phyloP scores from a whole-genome alignment of 352 stramenopile genomes.

The Globisporangium radiosum region DNA sequence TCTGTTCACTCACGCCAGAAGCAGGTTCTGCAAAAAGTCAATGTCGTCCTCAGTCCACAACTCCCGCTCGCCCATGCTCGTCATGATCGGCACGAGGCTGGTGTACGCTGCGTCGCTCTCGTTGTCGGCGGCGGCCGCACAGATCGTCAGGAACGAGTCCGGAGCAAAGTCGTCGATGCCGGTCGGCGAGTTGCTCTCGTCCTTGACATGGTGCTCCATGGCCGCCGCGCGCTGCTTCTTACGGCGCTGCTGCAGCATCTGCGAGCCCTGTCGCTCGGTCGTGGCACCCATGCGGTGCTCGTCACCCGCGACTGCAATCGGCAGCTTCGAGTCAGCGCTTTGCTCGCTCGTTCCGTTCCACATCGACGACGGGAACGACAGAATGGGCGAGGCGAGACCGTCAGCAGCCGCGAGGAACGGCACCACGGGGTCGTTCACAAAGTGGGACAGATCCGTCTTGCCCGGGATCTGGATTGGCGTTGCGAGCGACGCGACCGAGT shows the following conservation, averaged over 20 bases:
- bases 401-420: slow-evolving; percentile 21
- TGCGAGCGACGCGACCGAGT: slow-evolving; percentile 17
- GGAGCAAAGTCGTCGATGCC: slow-evolving; percentile 58
- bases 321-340: background rate
- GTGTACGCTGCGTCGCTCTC: slow-evolving; percentile 28
- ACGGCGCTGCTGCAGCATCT: slow-evolving; percentile 1
- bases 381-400: slow-evolving; percentile 21
- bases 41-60: slow-evolving; percentile 80
- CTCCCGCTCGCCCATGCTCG: slow-evolving; percentile 39
- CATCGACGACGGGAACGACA: slow-evolving; percentile 21
- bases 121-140: slow-evolving; percentile 12
- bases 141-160: slow-evolving; percentile 43
- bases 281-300: background rate
- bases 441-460: slow-evolving; percentile 18
- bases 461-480: slow-evolving; percentile 38
- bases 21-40: slow-evolving; percentile 66
- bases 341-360: background rate
- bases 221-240: slow-evolving; percentile 6
- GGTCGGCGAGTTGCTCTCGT: slow-evolving; percentile 39
- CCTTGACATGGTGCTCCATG: slow-evolving; percentile 14
- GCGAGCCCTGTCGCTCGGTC: slow-evolving; percentile 1
- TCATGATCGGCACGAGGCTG: slow-evolving; percentile 40
- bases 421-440: background rate
- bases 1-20: slow-evolving; percentile 34
- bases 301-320: background rate